Percentiles rank a stretch among this genome's conserved stretches.
These are phyloP conservation scores for Trichoderma endophyticum DNA, from an alignment of 2,329 filamentous ascomycete genomes.

Conservation along the genomic window DNA sequence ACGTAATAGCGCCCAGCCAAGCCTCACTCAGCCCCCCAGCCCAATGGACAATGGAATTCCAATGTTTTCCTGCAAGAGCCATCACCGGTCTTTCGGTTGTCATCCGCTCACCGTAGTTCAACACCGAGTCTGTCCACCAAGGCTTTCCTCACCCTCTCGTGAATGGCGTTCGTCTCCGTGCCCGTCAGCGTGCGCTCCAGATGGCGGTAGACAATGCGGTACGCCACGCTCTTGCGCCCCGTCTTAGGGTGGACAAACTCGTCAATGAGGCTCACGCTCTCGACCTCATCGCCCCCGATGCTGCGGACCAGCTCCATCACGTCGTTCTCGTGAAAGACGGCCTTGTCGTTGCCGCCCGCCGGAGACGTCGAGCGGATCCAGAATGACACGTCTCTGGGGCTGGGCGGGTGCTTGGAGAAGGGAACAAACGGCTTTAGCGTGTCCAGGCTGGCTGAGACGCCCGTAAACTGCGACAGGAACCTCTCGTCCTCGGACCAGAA, in stretches of 20 bases:
- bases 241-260: conserved; percentile 87
- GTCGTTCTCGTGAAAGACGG: conserved; percentile 84
- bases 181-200: conserved; percentile 87
- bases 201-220: conserved; percentile 90
- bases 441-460: conserved; percentile 51
- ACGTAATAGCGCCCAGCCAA: conserved; percentile 5
- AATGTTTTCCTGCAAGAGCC: neutral
- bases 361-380: conserved; percentile 62
- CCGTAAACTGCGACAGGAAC: conserved; percentile 81
- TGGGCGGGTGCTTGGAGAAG: conserved; percentile 88
- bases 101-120: conserved; percentile 45
- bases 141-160: conserved; percentile 62
- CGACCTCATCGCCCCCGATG: conserved; percentile 76
- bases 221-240: conserved; percentile 79
- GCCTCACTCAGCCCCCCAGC: conserved; percentile 5
- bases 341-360: conserved; percentile 44
- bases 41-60: neutral
- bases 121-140: conserved; percentile 73
- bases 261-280: conserved; percentile 82
- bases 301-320: conserved; percentile 92
- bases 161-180: conserved; percentile 72
- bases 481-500: conserved; percentile 89
- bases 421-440: conserved; percentile 66
- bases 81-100: neutral
- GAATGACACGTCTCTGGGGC: conserved; percentile 90